Evolutionary conservation across 768 basidiomycete genomes (phyloP).

Genomic region (Suillus subalutaceus): DNA sequence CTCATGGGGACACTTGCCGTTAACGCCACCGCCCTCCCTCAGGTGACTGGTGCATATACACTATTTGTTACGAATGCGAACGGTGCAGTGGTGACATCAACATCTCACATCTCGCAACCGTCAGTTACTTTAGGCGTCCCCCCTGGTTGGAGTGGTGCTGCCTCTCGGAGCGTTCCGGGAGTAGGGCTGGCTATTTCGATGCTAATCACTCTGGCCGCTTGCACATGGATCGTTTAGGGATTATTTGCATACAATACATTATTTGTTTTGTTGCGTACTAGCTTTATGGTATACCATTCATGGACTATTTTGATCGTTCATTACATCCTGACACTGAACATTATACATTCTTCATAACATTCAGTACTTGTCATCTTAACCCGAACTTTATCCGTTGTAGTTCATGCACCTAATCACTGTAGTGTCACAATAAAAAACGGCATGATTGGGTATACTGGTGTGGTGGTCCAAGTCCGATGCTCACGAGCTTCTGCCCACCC

Average conservation of each 20-base stretch:
- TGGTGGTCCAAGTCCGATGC: background rate
- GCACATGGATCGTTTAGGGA: slow-evolving; percentile 21
- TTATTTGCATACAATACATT: background rate
- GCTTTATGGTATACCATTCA: background rate
- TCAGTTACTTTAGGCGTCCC: slow-evolving; percentile 64
- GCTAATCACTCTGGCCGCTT: slow-evolving; percentile 16
- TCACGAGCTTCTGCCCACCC: slow-evolving; percentile 13
- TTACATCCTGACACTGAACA: background rate
- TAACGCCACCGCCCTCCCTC: slow-evolving; percentile 60
- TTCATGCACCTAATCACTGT: background rate
- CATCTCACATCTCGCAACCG: slow-evolving; percentile 48
- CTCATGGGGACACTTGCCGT: slow-evolving; percentile 47
- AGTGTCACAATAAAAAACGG: slow-evolving; percentile 1
- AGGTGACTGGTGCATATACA: slow-evolving; percentile 55
- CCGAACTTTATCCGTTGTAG: slow-evolving; percentile 6
- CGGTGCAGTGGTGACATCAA: slow-evolving; percentile 56
- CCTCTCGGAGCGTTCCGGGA: slow-evolving; percentile 14
- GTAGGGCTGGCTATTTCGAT: slow-evolving; percentile 17
- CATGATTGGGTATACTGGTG: background rate
- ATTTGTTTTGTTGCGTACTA: slow-evolving; percentile 1
- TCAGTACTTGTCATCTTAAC: slow-evolving; percentile 1
- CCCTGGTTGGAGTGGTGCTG: slow-evolving; percentile 52
- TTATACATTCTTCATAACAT: background rate
- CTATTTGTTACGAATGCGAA: slow-evolving; percentile 57
- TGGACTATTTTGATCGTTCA: background rate